A percentile compares a stretch with the other conserved stretches of the same genome.
These are phyloP conservation scores for Chlorella sp. DNA, from an alignment of 139 green algal species.

Conservation along the genomic window DNA sequence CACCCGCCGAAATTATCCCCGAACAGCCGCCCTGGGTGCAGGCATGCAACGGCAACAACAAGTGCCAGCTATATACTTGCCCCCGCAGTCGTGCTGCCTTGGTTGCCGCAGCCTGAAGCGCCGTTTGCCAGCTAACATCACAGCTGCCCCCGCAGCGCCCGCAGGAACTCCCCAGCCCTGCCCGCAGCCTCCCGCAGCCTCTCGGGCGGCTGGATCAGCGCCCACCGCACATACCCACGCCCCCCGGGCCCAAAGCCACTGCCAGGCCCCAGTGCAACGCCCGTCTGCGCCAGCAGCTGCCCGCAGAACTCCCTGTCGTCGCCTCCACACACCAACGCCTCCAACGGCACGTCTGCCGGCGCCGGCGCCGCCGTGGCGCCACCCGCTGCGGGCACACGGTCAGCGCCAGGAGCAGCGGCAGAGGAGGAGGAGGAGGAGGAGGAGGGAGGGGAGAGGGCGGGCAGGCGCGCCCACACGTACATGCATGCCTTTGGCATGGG, in stretches of 20 bases:
- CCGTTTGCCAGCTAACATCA: too few relatives aligned
- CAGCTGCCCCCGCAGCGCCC: too few relatives aligned
- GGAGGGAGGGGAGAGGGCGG: not conserved
- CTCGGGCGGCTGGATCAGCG: too few relatives aligned
- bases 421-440: not conserved
- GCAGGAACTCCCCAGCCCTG: too few relatives aligned
- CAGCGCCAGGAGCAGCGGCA: not conserved
- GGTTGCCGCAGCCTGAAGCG: too few relatives aligned
- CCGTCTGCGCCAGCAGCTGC: slow-evolving; percentile 21
- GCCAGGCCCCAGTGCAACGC: slow-evolving; percentile 36
- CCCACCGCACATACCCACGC: not conserved
- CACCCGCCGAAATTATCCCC: too few relatives aligned
- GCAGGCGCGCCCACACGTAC: slow-evolving; percentile 43
- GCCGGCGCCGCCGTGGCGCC: not conserved
- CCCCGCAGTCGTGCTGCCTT: too few relatives aligned
- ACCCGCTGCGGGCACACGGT: not conserved
- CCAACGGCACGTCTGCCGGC: not conserved
- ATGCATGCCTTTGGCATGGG: slow-evolving; percentile 44
- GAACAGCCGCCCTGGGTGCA: too few relatives aligned
- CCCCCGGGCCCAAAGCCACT: slow-evolving; percentile 36
- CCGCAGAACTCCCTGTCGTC: slow-evolving; percentile 35
- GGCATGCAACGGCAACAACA: too few relatives aligned
- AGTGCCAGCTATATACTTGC: too few relatives aligned
- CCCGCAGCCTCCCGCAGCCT: too few relatives aligned
- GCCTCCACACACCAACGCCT: not conserved